Percentiles rank a stretch among this genome's conserved stretches.
Conservation (phyloP, 208 protist genomes). For the Naegleria fowleri region DNA sequence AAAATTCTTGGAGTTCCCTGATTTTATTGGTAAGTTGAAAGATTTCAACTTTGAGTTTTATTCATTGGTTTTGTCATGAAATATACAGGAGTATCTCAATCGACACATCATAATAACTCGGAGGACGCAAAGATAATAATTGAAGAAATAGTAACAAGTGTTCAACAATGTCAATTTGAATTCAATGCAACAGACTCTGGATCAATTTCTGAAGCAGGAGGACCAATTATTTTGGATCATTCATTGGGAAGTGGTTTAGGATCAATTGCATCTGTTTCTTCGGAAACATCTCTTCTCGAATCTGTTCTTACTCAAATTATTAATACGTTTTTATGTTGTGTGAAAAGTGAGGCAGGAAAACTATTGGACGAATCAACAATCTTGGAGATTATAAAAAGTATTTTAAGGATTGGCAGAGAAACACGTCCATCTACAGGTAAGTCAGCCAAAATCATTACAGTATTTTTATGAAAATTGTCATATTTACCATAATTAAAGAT, state of each 20-base stretch:
- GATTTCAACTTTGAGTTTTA: too few species aligned
- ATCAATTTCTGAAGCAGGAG: background rate
- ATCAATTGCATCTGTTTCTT: background rate
- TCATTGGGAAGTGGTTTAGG: background rate
- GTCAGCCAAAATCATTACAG: too few species aligned
- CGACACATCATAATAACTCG: background rate
- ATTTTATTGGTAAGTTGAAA: background rate
- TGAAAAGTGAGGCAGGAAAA: background rate
- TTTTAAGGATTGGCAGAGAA: slow-evolving; percentile 24
- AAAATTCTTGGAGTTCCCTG: slow-evolving; percentile 1
- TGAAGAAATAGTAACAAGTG: background rate
- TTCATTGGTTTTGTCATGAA: background rate
- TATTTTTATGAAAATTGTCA: too few species aligned
- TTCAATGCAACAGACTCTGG: background rate
- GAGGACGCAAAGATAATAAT: background rate
- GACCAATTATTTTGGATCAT: background rate
- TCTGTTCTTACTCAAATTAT: background rate
- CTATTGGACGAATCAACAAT: background rate
- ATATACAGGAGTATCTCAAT: background rate
- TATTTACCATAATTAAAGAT: too few species aligned
- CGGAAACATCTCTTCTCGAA: background rate
- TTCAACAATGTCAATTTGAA: slow-evolving; percentile 23
- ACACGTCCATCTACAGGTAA: background rate
- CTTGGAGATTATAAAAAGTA: background rate
- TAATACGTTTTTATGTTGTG: background rate